phyloP scores from a whole-genome alignment of 257 asterid genomes.

The Cordia subcordata region DNA sequence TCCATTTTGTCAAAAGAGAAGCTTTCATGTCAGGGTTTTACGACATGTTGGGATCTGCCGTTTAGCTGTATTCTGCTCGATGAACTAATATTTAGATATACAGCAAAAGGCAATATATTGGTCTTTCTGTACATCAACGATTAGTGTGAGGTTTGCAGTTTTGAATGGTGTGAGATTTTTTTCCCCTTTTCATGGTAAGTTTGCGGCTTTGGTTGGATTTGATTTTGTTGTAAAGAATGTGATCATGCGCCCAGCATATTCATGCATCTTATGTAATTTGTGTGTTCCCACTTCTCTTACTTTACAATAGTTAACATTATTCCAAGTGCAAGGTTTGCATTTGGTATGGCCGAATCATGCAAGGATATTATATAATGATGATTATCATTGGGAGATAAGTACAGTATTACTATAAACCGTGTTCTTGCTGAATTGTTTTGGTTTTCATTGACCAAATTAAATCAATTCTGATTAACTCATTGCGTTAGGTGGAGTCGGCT shows the following conservation, averaged over 20 bases:
- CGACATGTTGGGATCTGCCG: neutral
- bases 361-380: neutral
- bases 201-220: slow-evolving; percentile 3
- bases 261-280: too few relatives aligned
- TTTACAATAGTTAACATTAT: slow-evolving; percentile 10
- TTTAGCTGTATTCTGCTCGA: neutral
- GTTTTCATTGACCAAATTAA: too few relatives aligned
- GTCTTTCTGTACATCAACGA: neutral
- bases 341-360: neutral
- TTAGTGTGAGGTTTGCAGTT: neutral
- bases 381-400: neutral
- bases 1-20: too few relatives aligned
- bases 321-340: neutral
- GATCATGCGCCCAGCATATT: neutral
- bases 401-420: neutral
- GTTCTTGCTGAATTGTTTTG: too few relatives aligned
- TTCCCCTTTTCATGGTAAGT: neutral
- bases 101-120: neutral
- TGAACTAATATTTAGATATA: slow-evolving; percentile 3
- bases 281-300: too few relatives aligned
- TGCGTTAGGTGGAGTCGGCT: too few relatives aligned
- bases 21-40: neutral
- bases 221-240: slow-evolving; percentile 6
- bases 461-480: too few relatives aligned
- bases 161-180: neutral